Percentiles rank a stretch among this genome's conserved stretches.
phyloP scores from a whole-genome alignment of 805 yeast species.

The Saccharomyces mikatae region DNA sequence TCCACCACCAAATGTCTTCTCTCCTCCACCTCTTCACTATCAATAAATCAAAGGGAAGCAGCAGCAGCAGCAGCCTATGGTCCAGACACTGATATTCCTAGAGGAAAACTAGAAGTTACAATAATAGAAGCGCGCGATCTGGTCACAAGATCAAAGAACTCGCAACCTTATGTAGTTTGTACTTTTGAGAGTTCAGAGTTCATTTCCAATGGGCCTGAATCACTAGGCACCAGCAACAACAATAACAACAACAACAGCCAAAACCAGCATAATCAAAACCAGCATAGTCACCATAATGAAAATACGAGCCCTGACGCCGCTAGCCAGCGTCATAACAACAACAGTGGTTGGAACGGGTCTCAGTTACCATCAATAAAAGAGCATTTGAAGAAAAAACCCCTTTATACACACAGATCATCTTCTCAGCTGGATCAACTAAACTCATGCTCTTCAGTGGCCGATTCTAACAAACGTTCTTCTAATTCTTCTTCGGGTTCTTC shows the following conservation, averaged over 20 bases:
- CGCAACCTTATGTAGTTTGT: constrained; percentile 85
- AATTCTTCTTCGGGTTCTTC: constrained; percentile 6
- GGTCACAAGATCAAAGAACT: constrained; percentile 42
- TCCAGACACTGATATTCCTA: constrained; percentile 39
- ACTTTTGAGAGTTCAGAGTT: constrained; percentile 88
- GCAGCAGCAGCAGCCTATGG: constrained; percentile 9
- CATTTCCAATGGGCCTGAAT: constrained; percentile 70
- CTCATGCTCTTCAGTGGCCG: constrained; percentile 2
- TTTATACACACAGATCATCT: constrained; percentile 39
- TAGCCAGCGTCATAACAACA: constrained; percentile 3
- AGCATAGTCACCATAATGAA: constrained; percentile 4
- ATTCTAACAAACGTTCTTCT: constrained; percentile 4
- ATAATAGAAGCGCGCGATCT: constrained; percentile 75
- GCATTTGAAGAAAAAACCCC: constrained; percentile 30
- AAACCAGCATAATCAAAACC: constrained; percentile 17
- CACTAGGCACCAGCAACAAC: constrained; percentile 19
- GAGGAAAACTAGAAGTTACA: constrained; percentile 75
- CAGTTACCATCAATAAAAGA: constrained; percentile 21
- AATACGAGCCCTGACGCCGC: constrained; percentile 1
- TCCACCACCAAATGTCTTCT: constrained; percentile 3
- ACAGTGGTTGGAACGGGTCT: constrained; percentile 7
- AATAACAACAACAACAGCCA: constrained; percentile 13
- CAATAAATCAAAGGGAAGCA: constrained; percentile 2
- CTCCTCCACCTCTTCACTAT: not conserved
- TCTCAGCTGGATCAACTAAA: constrained; percentile 33